phyloP scores from a whole-genome alignment of 2,329 filamentous ascomycete species.

The Botrytis paeoniae region DNA sequence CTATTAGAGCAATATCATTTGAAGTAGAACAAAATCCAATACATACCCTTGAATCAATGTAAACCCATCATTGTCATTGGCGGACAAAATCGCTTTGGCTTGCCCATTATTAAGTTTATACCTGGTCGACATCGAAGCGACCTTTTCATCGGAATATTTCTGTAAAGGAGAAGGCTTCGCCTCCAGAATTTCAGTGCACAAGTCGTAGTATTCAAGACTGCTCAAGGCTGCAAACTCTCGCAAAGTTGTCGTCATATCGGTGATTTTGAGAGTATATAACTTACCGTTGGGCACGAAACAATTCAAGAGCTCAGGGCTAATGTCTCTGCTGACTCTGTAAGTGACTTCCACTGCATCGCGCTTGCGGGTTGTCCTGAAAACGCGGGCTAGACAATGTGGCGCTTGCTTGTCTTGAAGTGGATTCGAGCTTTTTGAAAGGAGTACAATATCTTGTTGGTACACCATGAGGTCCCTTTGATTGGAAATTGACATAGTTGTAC shows the following conservation, averaged over 20 bases:
- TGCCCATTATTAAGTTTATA: slow-evolving; percentile 88
- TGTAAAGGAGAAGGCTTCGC: slow-evolving; percentile 89
- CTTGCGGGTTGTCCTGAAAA: slow-evolving; percentile 77
- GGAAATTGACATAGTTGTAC: slow-evolving; percentile 70
- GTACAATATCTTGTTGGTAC: slow-evolving; percentile 81
- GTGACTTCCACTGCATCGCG: slow-evolving; percentile 79
- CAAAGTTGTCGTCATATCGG: slow-evolving; percentile 91
- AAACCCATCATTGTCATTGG: slow-evolving; percentile 93
- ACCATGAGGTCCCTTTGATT: slow-evolving; percentile 71
- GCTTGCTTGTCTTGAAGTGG: slow-evolving; percentile 65
- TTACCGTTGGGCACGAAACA: slow-evolving; percentile 66
- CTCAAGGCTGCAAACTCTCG: slow-evolving; percentile 91
- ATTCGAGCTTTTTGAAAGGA: slow-evolving; percentile 72
- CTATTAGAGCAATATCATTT: slow-evolving; percentile 31
- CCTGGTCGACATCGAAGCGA: slow-evolving; percentile 66
- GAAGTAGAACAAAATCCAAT: neutral
- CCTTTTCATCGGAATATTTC: slow-evolving; percentile 70
- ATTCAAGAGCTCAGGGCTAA: slow-evolving; percentile 50
- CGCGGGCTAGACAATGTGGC: slow-evolving; percentile 81
- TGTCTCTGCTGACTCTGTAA: slow-evolving; percentile 70
- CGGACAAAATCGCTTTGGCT: slow-evolving; percentile 86
- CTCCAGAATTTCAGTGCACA: slow-evolving; percentile 86
- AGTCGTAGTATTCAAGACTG: slow-evolving; percentile 90
- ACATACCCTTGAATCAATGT: slow-evolving; percentile 85
- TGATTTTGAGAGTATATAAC: slow-evolving; percentile 76